phyloP scores from a whole-genome alignment of 176 grass and related monocot genomes.

The Musa troglodytarum region DNA sequence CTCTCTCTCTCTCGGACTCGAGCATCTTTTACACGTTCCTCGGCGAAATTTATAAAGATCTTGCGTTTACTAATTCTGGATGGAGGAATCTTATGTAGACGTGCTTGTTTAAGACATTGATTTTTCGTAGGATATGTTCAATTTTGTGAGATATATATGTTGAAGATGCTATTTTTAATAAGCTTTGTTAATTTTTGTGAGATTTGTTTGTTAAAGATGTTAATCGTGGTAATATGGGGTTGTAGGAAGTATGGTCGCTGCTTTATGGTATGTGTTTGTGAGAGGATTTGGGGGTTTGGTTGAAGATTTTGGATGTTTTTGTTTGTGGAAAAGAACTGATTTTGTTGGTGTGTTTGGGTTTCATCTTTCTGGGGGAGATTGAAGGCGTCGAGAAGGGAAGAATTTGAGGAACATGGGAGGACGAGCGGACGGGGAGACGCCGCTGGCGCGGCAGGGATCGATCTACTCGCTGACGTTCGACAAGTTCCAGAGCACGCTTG shows the following conservation, averaged over 20 bases:
- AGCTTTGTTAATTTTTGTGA: neutral
- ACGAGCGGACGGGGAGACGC: neutral
- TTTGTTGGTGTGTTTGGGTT: neutral
- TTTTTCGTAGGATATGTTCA: no score
- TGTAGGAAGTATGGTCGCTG: neutral
- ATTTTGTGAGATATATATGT: no score
- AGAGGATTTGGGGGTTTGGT: neutral
- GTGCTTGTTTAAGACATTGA: no score
- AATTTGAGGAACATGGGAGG: neutral
- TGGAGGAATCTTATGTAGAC: no score
- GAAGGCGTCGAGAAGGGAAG: neutral
- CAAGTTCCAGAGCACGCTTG: constrained; percentile 70
- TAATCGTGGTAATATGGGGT: no score
- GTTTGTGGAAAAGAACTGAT: neutral
- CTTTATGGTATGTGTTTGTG: neutral
- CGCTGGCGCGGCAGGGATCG: constrained; percentile 48
- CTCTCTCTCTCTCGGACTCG: neutral
- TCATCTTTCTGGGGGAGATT: neutral
- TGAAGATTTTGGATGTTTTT: neutral
- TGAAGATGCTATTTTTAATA: no score
- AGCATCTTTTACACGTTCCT: neutral
- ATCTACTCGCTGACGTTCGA: constrained; percentile 76
- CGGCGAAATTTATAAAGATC: no score
- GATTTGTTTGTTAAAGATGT: neutral
- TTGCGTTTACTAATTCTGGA: no score